phyloP scores from a whole-genome alignment of 768 basidiomycete species.

The Termitomyces eurrhizus region DNA sequence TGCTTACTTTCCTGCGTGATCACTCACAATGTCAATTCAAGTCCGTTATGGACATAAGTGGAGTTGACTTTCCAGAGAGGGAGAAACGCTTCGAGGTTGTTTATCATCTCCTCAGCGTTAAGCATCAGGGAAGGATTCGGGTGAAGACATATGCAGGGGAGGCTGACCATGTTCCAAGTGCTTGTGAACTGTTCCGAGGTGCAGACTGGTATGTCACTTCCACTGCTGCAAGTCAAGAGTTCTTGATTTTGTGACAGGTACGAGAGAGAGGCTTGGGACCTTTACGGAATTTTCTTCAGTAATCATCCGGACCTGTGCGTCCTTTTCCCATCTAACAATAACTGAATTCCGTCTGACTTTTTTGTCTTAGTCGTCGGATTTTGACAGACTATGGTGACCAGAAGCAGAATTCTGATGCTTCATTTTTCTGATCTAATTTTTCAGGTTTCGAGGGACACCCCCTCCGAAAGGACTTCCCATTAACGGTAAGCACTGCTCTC shows the following conservation, averaged over 20 bases:
- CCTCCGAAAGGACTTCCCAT: conserved; percentile 95
- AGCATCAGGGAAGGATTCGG: conserved; percentile 77
- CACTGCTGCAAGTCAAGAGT: not conserved
- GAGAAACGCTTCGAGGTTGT: conserved; percentile 95
- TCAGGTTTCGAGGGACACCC: conserved; percentile 96
- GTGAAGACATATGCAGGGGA: conserved; percentile 98
- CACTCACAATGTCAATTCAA: conserved; percentile 96
- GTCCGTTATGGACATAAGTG: conserved; percentile 87
- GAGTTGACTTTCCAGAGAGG: conserved; percentile 92
- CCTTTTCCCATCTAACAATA: not conserved
- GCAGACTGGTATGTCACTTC: conserved; percentile 80
- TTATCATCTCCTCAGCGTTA: conserved; percentile 86
- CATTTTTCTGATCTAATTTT: conserved; percentile 11
- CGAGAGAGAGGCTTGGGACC: conserved; percentile 97
- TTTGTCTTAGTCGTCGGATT: conserved; percentile 74
- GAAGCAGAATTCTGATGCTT: not conserved
- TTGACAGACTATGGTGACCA: conserved; percentile 90
- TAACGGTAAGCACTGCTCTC: conserved; percentile 61
- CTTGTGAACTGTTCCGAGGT: conserved; percentile 73
- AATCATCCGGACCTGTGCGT: conserved; percentile 94
- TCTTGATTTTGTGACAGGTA: conserved; percentile 50
- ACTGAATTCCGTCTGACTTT: conserved; percentile 10
- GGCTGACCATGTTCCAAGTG: conserved; percentile 86
- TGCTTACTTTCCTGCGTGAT: conserved; percentile 90
- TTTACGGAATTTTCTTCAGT: conserved; percentile 95